Conservation (phyloP, 495 filamentous ascomycete genomes). For the Collariella sp. region DNA sequence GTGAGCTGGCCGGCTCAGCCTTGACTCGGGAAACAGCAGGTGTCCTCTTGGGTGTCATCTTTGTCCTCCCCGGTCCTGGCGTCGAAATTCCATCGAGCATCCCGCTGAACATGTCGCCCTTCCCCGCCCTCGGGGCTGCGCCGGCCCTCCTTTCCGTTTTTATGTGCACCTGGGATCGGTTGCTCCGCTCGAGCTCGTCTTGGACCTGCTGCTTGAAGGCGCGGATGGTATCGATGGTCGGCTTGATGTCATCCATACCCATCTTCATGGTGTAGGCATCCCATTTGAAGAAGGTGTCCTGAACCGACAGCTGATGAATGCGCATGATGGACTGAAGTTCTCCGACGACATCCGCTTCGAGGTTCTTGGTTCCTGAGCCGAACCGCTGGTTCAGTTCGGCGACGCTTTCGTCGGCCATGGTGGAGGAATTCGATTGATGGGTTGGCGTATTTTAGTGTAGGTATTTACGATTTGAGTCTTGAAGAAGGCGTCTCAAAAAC, state of each 20-base stretch:
- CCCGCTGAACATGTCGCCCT: conserved; percentile 63
- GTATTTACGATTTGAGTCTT: neutral
- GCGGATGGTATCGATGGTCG: conserved; percentile 58
- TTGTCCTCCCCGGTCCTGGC: conserved; percentile 45
- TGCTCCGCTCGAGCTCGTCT: conserved; percentile 65
- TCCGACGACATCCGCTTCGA: conserved; percentile 61
- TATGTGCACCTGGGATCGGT: conserved; percentile 43
- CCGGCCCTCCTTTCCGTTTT: conserved; percentile 53
- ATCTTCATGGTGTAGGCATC: conserved; percentile 94
- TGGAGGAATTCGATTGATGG: conserved; percentile 17
- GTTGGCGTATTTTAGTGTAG: neutral
- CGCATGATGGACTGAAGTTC: conserved; percentile 80
- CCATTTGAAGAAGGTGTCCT: conserved; percentile 96
- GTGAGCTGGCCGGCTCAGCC: conserved; percentile 38
- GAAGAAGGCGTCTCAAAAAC: no score
- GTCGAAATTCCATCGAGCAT: conserved; percentile 80
- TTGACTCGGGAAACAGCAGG: conserved; percentile 40
- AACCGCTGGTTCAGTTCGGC: conserved; percentile 65
- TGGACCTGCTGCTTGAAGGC: conserved; percentile 81
- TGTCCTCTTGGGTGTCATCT: conserved; percentile 51
- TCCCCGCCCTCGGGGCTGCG: conserved; percentile 56
- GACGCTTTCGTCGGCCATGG: conserved; percentile 44
- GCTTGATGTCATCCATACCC: conserved; percentile 59
- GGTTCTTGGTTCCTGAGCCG: conserved; percentile 38
- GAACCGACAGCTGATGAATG: conserved; percentile 61